Base-by-base conservation (phyloP, 1,284 basidiomycete species). In the Pseudozyma tsukubaensis region DNA sequence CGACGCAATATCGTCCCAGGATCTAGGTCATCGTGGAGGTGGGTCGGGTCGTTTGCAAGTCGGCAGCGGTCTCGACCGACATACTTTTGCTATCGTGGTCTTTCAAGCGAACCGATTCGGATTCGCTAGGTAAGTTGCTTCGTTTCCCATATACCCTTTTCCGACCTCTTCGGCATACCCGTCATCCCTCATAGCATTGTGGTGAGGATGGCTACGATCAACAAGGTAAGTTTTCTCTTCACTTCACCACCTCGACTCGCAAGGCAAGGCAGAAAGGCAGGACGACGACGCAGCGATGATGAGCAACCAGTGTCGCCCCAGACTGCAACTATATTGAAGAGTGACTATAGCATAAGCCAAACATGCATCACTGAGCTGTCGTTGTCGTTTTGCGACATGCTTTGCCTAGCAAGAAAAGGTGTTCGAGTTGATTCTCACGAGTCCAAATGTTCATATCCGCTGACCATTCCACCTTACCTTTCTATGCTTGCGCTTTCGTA, bases 221-320 rank as follows among this genome's bases (percentile, higher is more conserved):
- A 24, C 9, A 11, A 58, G 50, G 57, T 69, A 69, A 69, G 62
- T 65, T 18, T 8, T 21, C 36, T 39, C 21, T n/a, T 19, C 35
- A 11, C 21, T 39, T 29, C 43, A 34, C 14, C 34, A 32, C 55
- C 21, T n/a, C 44, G 45, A 45, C 13, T 21, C 19, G 21, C 45
- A 13, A 39, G 39, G 39, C 21, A 49, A 53, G 48, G 16, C 45
- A 34, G 13, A n/a, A 40, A 40, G 21, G 32, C 16, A 16, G 37
- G 52, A 59, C 53, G 55, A 61, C 48, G 64, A 59, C 8, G n/a
- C 51, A 63, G 68, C 73, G 52, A 64, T 51, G 73, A 76, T 72
- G 73, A 76, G 73, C 59, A 71, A 59, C 58, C 64, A 72, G 68
- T 76, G 73, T 76, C 73, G 73, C 73, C 73, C 73, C 73, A 76